Evolutionary conservation across 495 filamentous ascomycete genomes (phyloP), one percentile per base, ranked within the genome.

Genomic region (Polyplosphaeria fusca): DNA sequence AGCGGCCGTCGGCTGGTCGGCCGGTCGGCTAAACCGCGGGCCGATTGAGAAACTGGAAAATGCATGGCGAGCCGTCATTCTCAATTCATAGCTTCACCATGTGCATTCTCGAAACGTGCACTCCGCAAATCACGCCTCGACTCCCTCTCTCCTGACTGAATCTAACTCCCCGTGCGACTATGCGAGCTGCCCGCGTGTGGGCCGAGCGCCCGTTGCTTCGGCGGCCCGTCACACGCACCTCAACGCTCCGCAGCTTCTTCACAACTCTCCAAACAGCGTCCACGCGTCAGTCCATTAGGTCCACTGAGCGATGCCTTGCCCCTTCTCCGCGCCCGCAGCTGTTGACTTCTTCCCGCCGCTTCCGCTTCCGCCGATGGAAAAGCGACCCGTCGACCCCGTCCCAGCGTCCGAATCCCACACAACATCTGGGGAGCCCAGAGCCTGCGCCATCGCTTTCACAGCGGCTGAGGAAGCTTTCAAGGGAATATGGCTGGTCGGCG

Each of bases 401-500:
- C 18, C 60, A 59, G 23, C 41, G 40, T 4, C 62, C 54, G n/a
- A 61, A 66, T 43, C 60, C 60, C n/a, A 70, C 67, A 19, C 65
- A 64, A 20, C 50, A 69, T n/a, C 65, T 64, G 4, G 63, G 63
- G 22, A 67, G 60, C 47, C 64, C 67, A 20, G 60, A 63, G 24
- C 58, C 60, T 11, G 20, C 67, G 13, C 72, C 70, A 13, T 81
- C 85, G 1, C 67, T 95, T 4, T 82, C 87, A 0, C 80, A 78
- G 52, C 79, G 88, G 9, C 69, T 97, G 55, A 86, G 81, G 66
- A 88, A 88, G 63, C 78, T 97, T n/a, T 89, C 87, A 0, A 80
- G 86, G 38, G 94, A 96, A 72, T 99, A 99, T 69, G 93, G 93
- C 35, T 96, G 91, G 88, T 79, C 87, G 9, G 91, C 91, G 1